Evolutionary conservation across 2,329 filamentous ascomycete genomes (phyloP), one percentile per base, ranked within the genome.

Genomic region (Aspergillus fijiensis): DNA sequence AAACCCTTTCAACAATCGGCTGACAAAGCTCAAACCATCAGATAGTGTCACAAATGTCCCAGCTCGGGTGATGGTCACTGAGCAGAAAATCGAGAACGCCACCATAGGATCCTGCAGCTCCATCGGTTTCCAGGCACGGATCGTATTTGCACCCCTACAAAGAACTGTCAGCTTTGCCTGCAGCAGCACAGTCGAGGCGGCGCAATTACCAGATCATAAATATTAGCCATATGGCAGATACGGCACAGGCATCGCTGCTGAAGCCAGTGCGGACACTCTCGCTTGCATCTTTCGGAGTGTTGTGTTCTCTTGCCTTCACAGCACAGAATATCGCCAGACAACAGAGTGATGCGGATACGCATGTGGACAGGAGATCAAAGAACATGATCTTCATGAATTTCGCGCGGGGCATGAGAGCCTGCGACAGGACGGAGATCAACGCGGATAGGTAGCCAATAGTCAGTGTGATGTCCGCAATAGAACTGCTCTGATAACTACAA

Each of bases 361-460:
- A 87, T 23, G 84, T 77, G 10, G 82, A 79, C 9, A 71, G 39
- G 3, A 88, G 58, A 63, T 88, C 88, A 60, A 90, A 79, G 1
- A 87, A 68, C 74, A 90, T 80, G 5, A 83, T 89, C 72, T 91
- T 89, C 14, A 91, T 72, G 68, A 88, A 91, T 67, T 90, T 91
- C 3, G 87, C 87, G 53, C 89, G 80, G 0, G 89, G 89, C 73
- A 89, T 81, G 58, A 91, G 82, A 16, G 83, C 80, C 60, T 91
- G 77, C 0, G 84, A 82, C 1, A 92, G 71, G 29, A 91, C 82
- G 1, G 83, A 82, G 61, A 89, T 82, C 64, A 92, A 84, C 49
- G 86, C 83, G 2, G 89, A 77, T 1, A 91, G 78, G 70, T 90
- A 85, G 23, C 84, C 83, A 16, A 75, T 70, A 10, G 74, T 73